Evolutionary conservation across 192 early-diverging fungal species (phyloP).

Genomic region (Chytriomyces sp.): DNA sequence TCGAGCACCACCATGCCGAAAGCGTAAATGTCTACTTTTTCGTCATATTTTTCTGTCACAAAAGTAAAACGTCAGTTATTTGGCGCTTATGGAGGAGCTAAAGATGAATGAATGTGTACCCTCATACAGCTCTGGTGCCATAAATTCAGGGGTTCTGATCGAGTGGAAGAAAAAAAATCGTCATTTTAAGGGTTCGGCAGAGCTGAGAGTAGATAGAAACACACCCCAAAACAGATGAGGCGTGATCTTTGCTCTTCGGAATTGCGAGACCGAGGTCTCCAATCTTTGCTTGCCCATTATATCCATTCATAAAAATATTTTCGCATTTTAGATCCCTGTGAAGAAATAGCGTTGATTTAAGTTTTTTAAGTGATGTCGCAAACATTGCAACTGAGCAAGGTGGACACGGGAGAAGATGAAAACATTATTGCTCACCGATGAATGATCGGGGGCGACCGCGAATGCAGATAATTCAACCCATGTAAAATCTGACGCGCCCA

Average conservation of each 20-base stretch:
- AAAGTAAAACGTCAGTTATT: not conserved
- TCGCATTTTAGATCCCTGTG: constrained; percentile 59
- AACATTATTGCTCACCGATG: constrained; percentile 56
- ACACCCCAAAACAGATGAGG: constrained; percentile 72
- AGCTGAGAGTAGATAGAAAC: not conserved
- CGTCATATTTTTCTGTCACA: constrained; percentile 69
- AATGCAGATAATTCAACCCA: constrained; percentile 81
- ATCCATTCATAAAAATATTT: constrained; percentile 90
- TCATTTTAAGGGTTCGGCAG: not conserved
- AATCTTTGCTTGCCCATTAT: constrained; percentile 86
- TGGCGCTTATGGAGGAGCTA: not conserved
- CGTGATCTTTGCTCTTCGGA: constrained; percentile 67
- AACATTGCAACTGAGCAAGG: not conserved
- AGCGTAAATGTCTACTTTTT: constrained; percentile 89
- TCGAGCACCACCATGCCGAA: constrained; percentile 77
- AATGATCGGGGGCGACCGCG: constrained; percentile 79
- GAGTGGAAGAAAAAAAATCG: constrained; percentile 26
- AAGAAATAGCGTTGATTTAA: not conserved
- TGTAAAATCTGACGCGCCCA: constrained; percentile 84
- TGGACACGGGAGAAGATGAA: not conserved
- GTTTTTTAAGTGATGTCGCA: not conserved
- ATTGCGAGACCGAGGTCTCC: constrained; percentile 82
- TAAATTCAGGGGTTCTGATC: constrained; percentile 79
- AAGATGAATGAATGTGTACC: constrained; percentile 27
- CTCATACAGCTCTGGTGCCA: constrained; percentile 91